Evolutionary conservation across 2,329 filamentous ascomycete species (phyloP).

Genomic region (Rutstroemia sp.): DNA sequence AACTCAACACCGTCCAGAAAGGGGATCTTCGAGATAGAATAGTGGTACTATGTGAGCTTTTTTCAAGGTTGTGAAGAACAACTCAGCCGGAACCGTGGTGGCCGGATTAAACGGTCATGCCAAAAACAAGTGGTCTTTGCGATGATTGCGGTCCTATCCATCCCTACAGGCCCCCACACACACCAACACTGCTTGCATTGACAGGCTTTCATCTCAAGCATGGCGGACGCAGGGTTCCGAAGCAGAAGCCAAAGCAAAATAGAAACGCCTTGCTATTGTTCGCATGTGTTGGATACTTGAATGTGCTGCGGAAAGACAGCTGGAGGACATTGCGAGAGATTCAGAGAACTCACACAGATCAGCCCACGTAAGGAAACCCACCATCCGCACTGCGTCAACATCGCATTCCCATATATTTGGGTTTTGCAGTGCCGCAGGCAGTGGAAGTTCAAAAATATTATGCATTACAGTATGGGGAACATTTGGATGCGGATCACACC

Average conservation of each 20-base stretch:
- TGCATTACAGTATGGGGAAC: background rate
- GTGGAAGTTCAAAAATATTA: background rate
- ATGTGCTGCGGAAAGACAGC: no score
- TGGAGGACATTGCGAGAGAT: no score
- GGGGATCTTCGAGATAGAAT: background rate
- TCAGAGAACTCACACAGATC: no score
- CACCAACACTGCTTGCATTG: slow-evolving; percentile 4
- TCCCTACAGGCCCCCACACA: slow-evolving; percentile 10
- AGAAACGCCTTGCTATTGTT: background rate
- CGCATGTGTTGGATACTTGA: background rate
- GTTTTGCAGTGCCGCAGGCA: background rate
- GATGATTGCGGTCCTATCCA: slow-evolving; percentile 6
- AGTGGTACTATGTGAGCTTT: background rate
- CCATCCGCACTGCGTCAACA: no score
- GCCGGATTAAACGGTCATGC: background rate
- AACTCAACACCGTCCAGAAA: background rate
- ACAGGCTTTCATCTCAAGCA: slow-evolving; percentile 14
- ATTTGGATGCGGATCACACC: background rate
- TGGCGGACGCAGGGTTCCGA: slow-evolving; percentile 17
- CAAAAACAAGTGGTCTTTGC: slow-evolving; percentile 3
- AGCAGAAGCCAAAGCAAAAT: slow-evolving; percentile 4
- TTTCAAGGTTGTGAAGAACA: background rate
- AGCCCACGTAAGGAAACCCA: no score
- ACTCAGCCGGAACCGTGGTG: background rate
- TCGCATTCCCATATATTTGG: background rate